Evolutionary conservation across 371 early-diverging fungal species (phyloP).

Genomic region (Ordospora colligata): DNA sequence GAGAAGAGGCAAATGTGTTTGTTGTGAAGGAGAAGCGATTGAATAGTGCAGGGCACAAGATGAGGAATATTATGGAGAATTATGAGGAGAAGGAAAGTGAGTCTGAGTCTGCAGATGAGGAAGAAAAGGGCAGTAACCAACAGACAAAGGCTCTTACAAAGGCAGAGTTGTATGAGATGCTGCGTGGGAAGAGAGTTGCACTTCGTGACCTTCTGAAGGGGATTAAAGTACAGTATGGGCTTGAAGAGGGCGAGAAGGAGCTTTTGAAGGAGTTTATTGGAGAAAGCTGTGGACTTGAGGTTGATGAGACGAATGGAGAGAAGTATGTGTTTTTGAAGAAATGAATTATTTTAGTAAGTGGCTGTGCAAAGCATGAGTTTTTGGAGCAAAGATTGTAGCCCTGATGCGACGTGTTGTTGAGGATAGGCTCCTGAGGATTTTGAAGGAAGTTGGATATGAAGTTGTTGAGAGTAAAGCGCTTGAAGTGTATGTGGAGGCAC

Average conservation of each 20-base stretch:
- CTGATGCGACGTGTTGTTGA: not conserved
- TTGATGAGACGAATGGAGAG: conserved; percentile 32
- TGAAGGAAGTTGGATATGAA: conserved; percentile 1
- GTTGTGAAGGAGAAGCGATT: conserved; percentile 40
- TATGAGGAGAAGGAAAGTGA: conserved; percentile 33
- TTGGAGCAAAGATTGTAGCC: not conserved
- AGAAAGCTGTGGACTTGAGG: conserved; percentile 38
- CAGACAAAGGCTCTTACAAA: conserved; percentile 14
- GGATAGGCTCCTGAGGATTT: not conserved
- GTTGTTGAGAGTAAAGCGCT: not conserved
- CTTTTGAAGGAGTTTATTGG: conserved; percentile 48
- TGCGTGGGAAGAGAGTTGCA: conserved; percentile 8
- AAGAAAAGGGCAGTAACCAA: not conserved
- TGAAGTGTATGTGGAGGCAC: not conserved
- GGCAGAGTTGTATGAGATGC: conserved; percentile 15
- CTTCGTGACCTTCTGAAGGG: conserved; percentile 41
- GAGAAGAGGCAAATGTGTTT: conserved; percentile 44
- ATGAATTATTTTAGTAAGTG: not conserved
- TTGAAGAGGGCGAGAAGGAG: conserved; percentile 43
- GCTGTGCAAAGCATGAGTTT: not conserved
- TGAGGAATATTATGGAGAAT: conserved; percentile 52
- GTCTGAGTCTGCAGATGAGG: not conserved
- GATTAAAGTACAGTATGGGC: conserved; percentile 31
- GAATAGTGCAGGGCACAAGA: conserved; percentile 46
- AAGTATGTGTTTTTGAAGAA: conserved; percentile 45